phyloP scores from a whole-genome alignment of 371 early-diverging fungal species.

The Rhizopus microsporus region DNA sequence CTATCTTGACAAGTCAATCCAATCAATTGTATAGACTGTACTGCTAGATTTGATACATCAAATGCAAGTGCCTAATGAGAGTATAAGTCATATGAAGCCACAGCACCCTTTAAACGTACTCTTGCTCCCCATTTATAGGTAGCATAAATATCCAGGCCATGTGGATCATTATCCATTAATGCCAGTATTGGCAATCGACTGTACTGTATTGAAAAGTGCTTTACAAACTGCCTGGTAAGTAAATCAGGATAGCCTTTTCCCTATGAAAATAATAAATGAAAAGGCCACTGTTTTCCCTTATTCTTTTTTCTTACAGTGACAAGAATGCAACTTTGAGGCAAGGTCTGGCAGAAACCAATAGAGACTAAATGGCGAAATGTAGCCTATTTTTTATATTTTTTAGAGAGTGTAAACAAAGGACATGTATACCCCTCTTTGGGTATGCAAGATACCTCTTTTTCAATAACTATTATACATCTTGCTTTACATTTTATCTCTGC shows the following conservation, averaged over 20 bases:
- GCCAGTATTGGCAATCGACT: constrained; percentile 29
- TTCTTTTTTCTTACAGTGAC: constrained; percentile 33
- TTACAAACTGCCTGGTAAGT: constrained; percentile 43
- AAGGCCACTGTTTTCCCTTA: not conserved
- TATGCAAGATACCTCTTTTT: constrained; percentile 39
- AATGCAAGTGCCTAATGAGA: constrained; percentile 34
- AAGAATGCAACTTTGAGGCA: constrained; percentile 32
- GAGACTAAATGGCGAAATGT: constrained; percentile 48
- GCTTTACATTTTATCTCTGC: constrained; percentile 35
- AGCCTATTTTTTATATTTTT: constrained; percentile 25
- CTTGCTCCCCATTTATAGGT: constrained; percentile 52
- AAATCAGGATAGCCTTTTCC: constrained; percentile 52
- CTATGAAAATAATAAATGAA: constrained; percentile 11
- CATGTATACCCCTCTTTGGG: not conserved
- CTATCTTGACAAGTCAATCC: constrained; percentile 38
- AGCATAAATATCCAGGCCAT: constrained; percentile 52
- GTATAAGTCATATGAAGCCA: not conserved
- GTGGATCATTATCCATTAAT: constrained; percentile 48
- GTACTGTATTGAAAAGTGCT: constrained; percentile 27
- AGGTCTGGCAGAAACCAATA: constrained; percentile 24
- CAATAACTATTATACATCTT: constrained; percentile 39
- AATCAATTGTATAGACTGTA: constrained; percentile 31
- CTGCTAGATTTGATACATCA: constrained; percentile 40
- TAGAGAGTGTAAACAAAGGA: not conserved
- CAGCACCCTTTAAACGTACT: constrained; percentile 17